Conservation (phyloP, 768 basidiomycete genomes). For the Panellus pusillus region DNA sequence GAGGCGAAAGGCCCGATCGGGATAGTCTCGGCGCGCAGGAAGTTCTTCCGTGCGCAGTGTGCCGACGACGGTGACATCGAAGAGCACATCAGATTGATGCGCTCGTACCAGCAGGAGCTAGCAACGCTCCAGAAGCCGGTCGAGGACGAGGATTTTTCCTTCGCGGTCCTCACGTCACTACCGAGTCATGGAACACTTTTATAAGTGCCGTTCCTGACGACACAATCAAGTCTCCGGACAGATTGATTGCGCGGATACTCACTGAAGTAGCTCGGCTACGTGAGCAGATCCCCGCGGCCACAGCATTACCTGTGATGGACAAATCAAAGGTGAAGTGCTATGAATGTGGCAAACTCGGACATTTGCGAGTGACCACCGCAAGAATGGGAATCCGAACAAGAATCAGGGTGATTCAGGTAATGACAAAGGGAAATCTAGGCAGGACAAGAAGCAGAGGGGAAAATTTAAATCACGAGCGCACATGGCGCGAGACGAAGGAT, state of each 20-base stretch:
- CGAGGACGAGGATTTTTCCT: constrained; percentile 25
- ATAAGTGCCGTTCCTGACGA: neutral
- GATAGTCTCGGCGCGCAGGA: constrained; percentile 21
- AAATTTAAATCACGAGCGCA: neutral
- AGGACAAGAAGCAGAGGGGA: neutral
- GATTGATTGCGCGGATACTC: neutral
- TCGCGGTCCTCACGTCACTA: constrained; percentile 21
- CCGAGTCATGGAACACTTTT: neutral
- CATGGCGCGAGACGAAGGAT: neutral
- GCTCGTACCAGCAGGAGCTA: constrained; percentile 21
- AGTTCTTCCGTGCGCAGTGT: constrained; percentile 22
- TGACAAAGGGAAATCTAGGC: neutral
- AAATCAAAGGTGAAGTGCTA: neutral
- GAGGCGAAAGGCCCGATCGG: constrained; percentile 25
- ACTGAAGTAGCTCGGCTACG: neutral
- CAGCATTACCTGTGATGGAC: neutral
- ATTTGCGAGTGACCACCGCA: neutral
- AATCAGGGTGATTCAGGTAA: neutral
- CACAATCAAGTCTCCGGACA: neutral
- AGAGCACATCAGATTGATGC: constrained; percentile 26
- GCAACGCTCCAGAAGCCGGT: constrained; percentile 15
- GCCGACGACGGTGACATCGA: constrained; percentile 30
- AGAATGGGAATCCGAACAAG: neutral
- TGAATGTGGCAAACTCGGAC: neutral
- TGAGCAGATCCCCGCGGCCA: neutral